Evolutionary conservation across 2,329 filamentous ascomycete species (phyloP).

Genomic region (Coniella lustricola): DNA sequence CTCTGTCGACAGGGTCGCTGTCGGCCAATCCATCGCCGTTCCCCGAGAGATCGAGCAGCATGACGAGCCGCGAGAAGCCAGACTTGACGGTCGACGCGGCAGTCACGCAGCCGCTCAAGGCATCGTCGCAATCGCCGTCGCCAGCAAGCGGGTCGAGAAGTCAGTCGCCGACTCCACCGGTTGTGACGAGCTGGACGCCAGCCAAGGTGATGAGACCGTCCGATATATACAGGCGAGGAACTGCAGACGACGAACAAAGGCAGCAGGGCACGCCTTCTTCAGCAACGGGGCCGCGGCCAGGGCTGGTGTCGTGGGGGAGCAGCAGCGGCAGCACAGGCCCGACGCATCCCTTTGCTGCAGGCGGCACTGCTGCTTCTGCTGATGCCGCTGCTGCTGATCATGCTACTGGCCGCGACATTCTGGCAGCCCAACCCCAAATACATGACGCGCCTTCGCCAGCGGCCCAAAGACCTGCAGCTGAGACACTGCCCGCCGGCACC

Average conservation of each 20-base stretch:
- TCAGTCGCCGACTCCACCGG: constrained; percentile 26
- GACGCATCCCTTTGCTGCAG: constrained; percentile 35
- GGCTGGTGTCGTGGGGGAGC: constrained; percentile 41
- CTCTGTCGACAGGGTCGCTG: neutral
- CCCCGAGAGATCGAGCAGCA: constrained; percentile 56
- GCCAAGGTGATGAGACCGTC: constrained; percentile 63
- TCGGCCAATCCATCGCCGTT: constrained; percentile 33
- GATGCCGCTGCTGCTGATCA: too few relatives aligned
- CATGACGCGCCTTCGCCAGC: constrained; percentile 17
- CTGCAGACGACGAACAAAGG: constrained; percentile 52
- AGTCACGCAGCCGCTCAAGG: constrained; percentile 12
- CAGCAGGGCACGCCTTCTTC: constrained; percentile 52
- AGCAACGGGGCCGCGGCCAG: constrained; percentile 42
- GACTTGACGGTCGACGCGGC: constrained; percentile 17
- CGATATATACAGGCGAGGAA: constrained; percentile 69
- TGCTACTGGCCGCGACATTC: constrained; percentile 42
- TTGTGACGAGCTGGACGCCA: constrained; percentile 39
- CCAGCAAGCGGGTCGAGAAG: constrained; percentile 25
- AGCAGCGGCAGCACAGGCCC: constrained; percentile 29
- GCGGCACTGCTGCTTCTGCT: too few relatives aligned
- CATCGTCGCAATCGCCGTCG: constrained; percentile 31
- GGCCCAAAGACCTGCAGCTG: constrained; percentile 6
- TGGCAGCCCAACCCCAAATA: constrained; percentile 19
- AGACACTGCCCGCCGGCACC: neutral
- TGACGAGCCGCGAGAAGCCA: constrained; percentile 39